Base-by-base conservation (phyloP, 768 basidiomycete genomes). In the Calocybe indica region DNA sequence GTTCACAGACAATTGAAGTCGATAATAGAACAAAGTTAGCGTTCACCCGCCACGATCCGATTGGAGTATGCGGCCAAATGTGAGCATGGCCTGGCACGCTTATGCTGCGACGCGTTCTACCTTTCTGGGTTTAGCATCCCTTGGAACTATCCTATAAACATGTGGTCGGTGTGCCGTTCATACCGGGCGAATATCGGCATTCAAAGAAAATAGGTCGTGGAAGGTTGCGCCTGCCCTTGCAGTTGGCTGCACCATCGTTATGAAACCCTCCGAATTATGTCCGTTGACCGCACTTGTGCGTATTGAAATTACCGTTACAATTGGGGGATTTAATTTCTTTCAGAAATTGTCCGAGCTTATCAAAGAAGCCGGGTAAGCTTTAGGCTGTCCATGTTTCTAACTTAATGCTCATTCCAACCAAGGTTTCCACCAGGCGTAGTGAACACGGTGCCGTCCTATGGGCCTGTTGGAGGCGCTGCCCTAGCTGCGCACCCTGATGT, bases 11-110 rank as follows among this genome's bases (percentile, higher is more conserved):
- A 31, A 79, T 93, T 53, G 90, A 92, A 62, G 74, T 89, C 29
- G 83, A 91, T 59, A 85, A 85, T 62, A 82, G 80, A 60, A 71
- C 68, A 42, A 96, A 95, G 66, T 67, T 89, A 46, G 89, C 87
- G 5, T 92, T 88, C 67, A 93, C 92, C 6, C 79, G 80, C 33
- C 86, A 88, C 58, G 92, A 94, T 40, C 92, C 93, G 13, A 84
- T 95, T 53, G 92, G 93, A n/a, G 92, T 94, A 30, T 92, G 89
- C 59, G 92, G 87, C 2, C 94, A 96, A 64, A 94, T 91, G 88
- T 89, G 58, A 47, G 73, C 60, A 12, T 22, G 42, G 37, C 3
- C n/a, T 28, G 9, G 12, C 29, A 12, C n/a, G 22, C 43, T 40
- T 11, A 29, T 37, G 43, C 43, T 22, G 22, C 22, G n/a, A 13